These are phyloP conservation scores for Graphiopsis chlorocephala DNA, from an alignment of 2,329 filamentous ascomycete genomes.

Conservation along the genomic window DNA sequence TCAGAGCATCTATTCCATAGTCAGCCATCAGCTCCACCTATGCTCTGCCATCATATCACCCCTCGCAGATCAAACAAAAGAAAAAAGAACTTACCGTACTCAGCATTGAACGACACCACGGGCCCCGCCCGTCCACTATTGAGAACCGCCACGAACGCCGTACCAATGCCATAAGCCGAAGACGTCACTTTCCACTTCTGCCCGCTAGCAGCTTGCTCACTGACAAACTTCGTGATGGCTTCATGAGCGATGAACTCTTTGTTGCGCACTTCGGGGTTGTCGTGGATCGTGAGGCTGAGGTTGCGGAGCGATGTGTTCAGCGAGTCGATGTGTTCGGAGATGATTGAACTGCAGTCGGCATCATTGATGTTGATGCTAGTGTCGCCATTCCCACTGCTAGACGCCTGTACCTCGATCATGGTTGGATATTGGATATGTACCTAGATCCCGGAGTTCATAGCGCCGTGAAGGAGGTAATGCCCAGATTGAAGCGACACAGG, in stretches of 20 bases:
- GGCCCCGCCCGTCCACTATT: conserved; percentile 40
- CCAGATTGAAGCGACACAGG: too few species aligned
- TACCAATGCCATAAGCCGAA: conserved; percentile 49
- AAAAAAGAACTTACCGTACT: conserved; percentile 48
- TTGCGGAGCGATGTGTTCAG: conserved; percentile 42
- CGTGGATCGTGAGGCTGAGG: conserved; percentile 52
- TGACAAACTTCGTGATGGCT: conserved; percentile 49
- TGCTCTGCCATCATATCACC: not conserved
- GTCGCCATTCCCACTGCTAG: not conserved
- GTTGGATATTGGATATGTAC: too few species aligned
- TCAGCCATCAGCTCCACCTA: conserved; percentile 23
- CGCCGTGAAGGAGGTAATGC: not conserved
- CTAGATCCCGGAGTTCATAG: too few species aligned
- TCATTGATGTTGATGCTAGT: not conserved
- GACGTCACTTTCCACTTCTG: conserved; percentile 18
- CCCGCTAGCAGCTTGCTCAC: conserved; percentile 29
- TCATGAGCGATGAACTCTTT: conserved; percentile 52
- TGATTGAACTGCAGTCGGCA: not conserved
- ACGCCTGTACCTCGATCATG: not conserved
- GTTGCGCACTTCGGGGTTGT: conserved; percentile 51
- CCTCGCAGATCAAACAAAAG: conserved; percentile 30
- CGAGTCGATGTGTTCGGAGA: conserved; percentile 32
- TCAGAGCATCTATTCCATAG: conserved; percentile 41
- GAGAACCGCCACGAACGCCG: conserved; percentile 53
- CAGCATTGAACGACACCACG: conserved; percentile 45